These are phyloP conservation scores for Medicago ruthenica DNA, from an alignment of 306 rosid species.

Conservation along the genomic window DNA sequence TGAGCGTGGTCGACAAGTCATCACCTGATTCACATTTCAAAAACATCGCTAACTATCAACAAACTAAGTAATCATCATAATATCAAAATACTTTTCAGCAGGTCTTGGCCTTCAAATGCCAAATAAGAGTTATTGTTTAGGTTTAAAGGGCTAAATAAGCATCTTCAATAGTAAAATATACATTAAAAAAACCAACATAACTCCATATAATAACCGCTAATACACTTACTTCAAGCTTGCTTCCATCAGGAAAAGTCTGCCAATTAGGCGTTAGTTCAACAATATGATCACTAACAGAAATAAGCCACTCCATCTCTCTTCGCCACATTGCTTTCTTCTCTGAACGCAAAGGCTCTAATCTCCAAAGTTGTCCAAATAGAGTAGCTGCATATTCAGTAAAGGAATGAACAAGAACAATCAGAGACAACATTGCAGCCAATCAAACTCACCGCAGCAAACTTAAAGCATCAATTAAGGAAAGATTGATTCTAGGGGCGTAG, in stretches of 20 bases:
- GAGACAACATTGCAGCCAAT: background rate
- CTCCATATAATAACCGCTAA: background rate
- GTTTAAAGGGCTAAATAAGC: background rate
- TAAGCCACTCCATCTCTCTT: constrained; percentile 88
- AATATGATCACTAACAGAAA: constrained; percentile 84
- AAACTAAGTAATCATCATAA: background rate
- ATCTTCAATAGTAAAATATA: background rate
- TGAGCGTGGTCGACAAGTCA: constrained; percentile 88
- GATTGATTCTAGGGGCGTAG: background rate
- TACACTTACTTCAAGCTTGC: constrained; percentile 74
- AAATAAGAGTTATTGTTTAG: background rate
- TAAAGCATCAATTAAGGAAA: background rate
- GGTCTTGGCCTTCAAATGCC: too few species aligned
- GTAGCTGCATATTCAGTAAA: constrained; percentile 60
- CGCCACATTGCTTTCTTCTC: constrained; percentile 87
- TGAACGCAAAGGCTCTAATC: constrained; percentile 68
- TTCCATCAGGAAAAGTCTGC: constrained; percentile 90
- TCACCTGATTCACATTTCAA: constrained; percentile 67
- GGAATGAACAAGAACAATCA: constrained; percentile 17
- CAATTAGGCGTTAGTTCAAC: constrained; percentile 79
- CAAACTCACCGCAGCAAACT: constrained; percentile 25
- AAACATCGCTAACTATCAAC: background rate
- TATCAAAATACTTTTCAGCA: too few species aligned
- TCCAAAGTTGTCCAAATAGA: constrained; percentile 88
- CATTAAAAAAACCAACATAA: background rate